Conservation (phyloP, 371 early-diverging fungal species). For the Coemansia sp. region DNA sequence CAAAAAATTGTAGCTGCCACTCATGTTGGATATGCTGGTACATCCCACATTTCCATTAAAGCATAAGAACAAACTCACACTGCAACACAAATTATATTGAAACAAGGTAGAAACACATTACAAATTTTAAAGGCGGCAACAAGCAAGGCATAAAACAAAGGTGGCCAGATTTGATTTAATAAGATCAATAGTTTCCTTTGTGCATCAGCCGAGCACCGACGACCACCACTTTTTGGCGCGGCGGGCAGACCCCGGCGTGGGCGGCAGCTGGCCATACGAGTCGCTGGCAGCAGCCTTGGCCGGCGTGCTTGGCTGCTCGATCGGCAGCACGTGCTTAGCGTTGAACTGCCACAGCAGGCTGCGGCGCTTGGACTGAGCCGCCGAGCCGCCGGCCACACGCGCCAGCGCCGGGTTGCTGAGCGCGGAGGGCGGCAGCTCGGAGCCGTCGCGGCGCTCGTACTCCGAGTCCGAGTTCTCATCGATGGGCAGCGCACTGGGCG, state of each 20-base stretch:
- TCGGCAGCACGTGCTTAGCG: background rate
- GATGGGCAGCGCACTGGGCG: background rate
- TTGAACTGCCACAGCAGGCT: constrained; percentile 39
- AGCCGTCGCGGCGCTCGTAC: background rate
- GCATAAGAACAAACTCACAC: too few species aligned
- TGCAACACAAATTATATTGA: too few species aligned
- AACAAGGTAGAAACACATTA: too few species aligned
- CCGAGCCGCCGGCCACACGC: constrained; percentile 7
- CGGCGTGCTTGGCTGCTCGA: too few species aligned
- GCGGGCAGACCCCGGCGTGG: background rate
- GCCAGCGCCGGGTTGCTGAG: constrained; percentile 10
- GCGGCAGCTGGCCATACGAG: background rate
- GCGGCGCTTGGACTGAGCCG: constrained; percentile 23
- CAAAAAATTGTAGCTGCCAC: too few species aligned
- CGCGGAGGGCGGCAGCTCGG: background rate
- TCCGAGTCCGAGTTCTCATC: background rate
- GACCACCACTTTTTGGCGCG: constrained; percentile 46
- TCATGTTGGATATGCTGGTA: too few species aligned
- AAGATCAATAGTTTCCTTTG: too few species aligned
- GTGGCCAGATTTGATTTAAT: too few species aligned
- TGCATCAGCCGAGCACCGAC: constrained; percentile 26
- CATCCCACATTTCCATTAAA: too few species aligned
- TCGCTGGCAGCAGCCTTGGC: background rate
- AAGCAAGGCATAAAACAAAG: too few species aligned
- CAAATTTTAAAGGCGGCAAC: too few species aligned